Conservation (phyloP, 1,284 basidiomycete genomes). For the Irpex sp. region DNA sequence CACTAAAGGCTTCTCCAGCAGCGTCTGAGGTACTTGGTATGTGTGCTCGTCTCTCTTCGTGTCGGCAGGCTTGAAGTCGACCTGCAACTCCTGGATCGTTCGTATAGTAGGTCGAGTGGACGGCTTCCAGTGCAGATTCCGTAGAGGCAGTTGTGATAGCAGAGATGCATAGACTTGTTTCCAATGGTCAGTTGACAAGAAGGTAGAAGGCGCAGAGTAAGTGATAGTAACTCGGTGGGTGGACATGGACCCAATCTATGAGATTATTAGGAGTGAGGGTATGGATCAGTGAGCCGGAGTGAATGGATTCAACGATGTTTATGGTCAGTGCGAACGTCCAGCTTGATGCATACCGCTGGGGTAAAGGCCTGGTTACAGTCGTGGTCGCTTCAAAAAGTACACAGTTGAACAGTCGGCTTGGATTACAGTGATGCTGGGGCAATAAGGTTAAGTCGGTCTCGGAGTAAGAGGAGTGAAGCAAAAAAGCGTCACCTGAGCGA, state of each 20-base stretch:
- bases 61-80: constrained; percentile 72
- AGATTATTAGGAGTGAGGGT: too few relatives aligned
- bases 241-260: constrained; percentile 22
- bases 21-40: constrained; percentile 72
- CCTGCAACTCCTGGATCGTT: constrained; percentile 85
- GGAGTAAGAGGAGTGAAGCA: not conserved
- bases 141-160: constrained; percentile 75
- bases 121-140: constrained; percentile 90
- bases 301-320: too few relatives aligned
- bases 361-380: too few relatives aligned
- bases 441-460: not conserved
- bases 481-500: constrained; percentile 81
- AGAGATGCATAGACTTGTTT: constrained; percentile 65
- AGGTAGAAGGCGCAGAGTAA: constrained; percentile 59
- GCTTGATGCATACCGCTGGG: too few relatives aligned
- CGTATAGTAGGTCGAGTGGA: constrained; percentile 63
- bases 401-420: too few relatives aligned
- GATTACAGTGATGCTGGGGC: too few relatives aligned
- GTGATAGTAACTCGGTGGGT: constrained; percentile 53
- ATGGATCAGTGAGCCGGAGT: too few relatives aligned
- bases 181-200: constrained; percentile 68
- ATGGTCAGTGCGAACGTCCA: too few relatives aligned
- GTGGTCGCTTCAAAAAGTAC: too few relatives aligned
- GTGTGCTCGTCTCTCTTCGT: constrained; percentile 66
- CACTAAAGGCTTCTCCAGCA: constrained; percentile 84